Evolutionary conservation across 1,284 basidiomycete genomes (phyloP).

Genomic region (Trichosporon sp.): DNA sequence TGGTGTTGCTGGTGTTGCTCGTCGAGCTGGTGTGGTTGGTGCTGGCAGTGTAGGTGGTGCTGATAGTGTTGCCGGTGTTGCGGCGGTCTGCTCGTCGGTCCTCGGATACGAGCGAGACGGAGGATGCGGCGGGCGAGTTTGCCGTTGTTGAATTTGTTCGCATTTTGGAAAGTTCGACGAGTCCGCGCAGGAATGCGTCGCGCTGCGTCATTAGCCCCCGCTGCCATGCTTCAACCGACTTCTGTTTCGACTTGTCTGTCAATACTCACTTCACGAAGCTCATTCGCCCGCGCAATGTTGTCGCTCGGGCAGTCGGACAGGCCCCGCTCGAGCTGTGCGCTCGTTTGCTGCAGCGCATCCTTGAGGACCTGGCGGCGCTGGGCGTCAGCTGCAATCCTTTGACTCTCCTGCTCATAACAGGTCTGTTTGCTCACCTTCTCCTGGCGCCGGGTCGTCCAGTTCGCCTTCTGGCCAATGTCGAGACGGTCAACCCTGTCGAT

Average conservation of each 20-base stretch:
- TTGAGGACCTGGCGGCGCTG: background rate
- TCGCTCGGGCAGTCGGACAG: conserved; percentile 12
- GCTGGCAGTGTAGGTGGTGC: background rate
- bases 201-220: background rate
- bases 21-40: too few relatives aligned
- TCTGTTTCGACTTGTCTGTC: background rate
- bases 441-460: background rate
- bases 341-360: background rate
- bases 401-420: too few relatives aligned
- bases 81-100: background rate
- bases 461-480: background rate
- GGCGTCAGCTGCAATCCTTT: background rate
- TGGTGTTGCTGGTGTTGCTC: background rate
- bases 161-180: background rate
- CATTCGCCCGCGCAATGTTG: conserved; percentile 27
- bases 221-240: background rate
- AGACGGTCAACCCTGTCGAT: background rate
- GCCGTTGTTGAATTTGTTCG: background rate
- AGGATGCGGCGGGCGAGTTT: conserved; percentile 3
- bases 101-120: background rate
- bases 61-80: too few relatives aligned
- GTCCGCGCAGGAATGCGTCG: conserved; percentile 4
- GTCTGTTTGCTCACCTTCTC: background rate
- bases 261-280: conserved; percentile 29
- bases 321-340: background rate